Base-by-base conservation (phyloP, 495 filamentous ascomycete species). In the Schizothecium vesticola region DNA sequence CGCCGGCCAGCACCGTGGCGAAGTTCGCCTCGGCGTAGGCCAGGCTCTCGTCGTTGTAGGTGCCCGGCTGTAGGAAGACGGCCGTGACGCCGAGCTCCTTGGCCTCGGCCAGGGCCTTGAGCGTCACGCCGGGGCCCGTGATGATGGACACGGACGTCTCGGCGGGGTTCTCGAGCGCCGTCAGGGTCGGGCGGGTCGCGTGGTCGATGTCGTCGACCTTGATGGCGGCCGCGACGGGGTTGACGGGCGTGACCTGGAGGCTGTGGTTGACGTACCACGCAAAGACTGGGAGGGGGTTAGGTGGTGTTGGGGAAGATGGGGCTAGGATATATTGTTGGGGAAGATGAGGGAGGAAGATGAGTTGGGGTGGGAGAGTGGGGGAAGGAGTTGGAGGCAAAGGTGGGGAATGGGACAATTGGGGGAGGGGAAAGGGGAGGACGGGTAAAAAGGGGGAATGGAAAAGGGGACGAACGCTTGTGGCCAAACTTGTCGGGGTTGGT, bases 31-130 rank as follows among this genome's bases (percentile, higher is more conserved):
- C 79, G 23, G 92, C 92, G 78, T 84, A 95, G 9, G 82, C 80
- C 69, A 96, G 72, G 57, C 90, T 90, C 56, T 87, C 83, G 26
- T 89, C 84, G 75, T 97, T 87, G 72, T 91, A 97, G 10, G 87
- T 93, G 1, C 94, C 94, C 0, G 95, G 95, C 78, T 99, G 95
- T 67, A 99, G 78, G 91, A 93, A 99, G 16, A 97, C 92, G 16
- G 90, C 87, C 3, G 85, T 85, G 9, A 97, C 84, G 0, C 94
- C 93, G 6, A 91, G 84, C 25, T 87, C 85, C 76, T 91, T 90
- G 1, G 94, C 95, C 78, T 96, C 89, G 72, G 89, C 80, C 24
- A 99, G 83, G 12, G 95, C 78, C 66, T 84, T 75, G 24, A 85
- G 80, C 3, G 92, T 94, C 25, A 90, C 86, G n/a, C 82, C 75